Evolutionary conservation across 768 basidiomycete species (phyloP), one percentile per base, ranked within the genome.

Genomic region (Agaricus subrufescens): DNA sequence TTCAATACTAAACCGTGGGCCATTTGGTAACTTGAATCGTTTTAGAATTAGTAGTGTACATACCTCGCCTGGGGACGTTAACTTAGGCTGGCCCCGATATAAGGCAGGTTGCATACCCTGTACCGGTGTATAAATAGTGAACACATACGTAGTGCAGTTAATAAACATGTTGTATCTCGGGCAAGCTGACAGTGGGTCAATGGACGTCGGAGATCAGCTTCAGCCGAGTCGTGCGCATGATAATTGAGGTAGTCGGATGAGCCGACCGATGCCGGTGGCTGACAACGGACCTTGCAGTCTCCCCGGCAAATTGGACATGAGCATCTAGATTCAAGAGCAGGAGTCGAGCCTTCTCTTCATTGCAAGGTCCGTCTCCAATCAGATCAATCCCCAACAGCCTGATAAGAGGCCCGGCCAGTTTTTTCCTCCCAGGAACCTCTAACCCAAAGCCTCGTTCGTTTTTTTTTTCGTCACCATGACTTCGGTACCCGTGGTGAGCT

Each of bases 401-500:
- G 26, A 47, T 47, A 30, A 47, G 29, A 29, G 9, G 23, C 45
- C 45, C 46, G 23, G 6, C 12, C 30, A 10, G 30, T 11, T 1
- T 12, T 50, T 12, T 23, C 48, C 30, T 37, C 34, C 14, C n/a
- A 12, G 29, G 7, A 14, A 27, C 48, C 19, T 19, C 19, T 19
- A 19, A n/a, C 14, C n/a, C 34, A 50, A 34, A 34, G 15, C 30
- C 23, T 19, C 34, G 26, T 10, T 6, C 30, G 14, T 50, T 26
- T 40, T 42, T 15, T 23, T 26, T 40, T 42, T 15, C 14, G 34
- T 49, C 30, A 38, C 14, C 45, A 61, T 61, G 61, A 46, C 60
- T 43, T 61, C 61, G 29, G 37, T 57, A 51, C 53, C 61, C 46
- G 47, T 43, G 38, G 43, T 61, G 23, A 58, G 58, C 46, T 61